phyloP scores from a whole-genome alignment of 352 stramenopile genomes.

The Phytopythium vexans region DNA sequence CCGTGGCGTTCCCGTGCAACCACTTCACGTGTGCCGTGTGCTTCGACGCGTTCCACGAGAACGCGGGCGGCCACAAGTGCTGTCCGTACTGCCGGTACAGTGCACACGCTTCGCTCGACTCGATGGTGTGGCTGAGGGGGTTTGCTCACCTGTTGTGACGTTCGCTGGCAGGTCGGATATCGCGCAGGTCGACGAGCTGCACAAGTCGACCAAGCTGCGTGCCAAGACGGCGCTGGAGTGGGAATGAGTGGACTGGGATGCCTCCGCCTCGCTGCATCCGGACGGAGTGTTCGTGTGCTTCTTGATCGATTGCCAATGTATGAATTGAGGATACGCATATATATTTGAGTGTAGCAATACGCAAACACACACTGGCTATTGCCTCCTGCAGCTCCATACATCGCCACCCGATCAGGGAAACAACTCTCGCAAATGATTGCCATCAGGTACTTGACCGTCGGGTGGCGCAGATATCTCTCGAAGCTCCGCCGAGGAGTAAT shows the following conservation, averaged over 20 bases:
- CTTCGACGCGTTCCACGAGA: conserved; percentile 46
- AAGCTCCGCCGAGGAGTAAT: too few relatives aligned
- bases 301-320: neutral
- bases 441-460: too few relatives aligned
- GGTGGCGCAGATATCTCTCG: too few relatives aligned
- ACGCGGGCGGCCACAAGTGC: conserved; percentile 47
- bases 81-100: conserved; percentile 60
- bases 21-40: conserved; percentile 65
- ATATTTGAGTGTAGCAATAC: too few relatives aligned
- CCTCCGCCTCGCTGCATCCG: too few relatives aligned
- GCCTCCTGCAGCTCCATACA: too few relatives aligned
- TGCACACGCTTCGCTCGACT: too few relatives aligned
- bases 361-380: too few relatives aligned
- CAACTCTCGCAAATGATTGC: too few relatives aligned
- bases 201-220: conserved; percentile 46
- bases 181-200: conserved; percentile 28
- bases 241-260: conserved; percentile 7
- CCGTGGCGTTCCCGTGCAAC: conserved; percentile 59
- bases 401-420: too few relatives aligned
- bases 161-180: conserved; percentile 20
- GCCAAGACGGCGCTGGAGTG: conserved; percentile 28
- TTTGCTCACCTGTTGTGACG: neutral
- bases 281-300: too few relatives aligned
- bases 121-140: neutral
- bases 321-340: too few relatives aligned